phyloP scores from a whole-genome alignment of 2,329 filamentous ascomycete genomes.

The Berkeleyomyces basicola region DNA sequence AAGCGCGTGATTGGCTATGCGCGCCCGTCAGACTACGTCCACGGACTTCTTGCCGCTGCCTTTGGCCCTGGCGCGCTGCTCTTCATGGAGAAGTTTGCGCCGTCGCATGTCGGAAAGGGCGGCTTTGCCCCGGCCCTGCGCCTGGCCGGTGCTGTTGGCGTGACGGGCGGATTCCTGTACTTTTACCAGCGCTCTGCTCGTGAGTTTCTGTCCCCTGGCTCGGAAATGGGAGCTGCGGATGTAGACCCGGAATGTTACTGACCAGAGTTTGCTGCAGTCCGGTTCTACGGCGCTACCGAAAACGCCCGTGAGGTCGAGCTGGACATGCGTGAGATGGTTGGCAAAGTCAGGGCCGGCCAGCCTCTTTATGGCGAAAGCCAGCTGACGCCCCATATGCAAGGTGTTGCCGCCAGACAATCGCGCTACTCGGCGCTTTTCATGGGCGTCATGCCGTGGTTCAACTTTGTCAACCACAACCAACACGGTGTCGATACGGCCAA shows the following conservation, averaged over 20 bases:
- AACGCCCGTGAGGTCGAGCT: conserved; percentile 83
- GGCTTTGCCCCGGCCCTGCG: conserved; percentile 75
- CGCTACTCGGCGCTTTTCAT: conserved; percentile 75
- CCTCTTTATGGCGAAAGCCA: conserved; percentile 70
- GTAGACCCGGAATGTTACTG: background rate
- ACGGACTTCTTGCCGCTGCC: conserved; percentile 51
- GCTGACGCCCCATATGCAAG: conserved; percentile 80
- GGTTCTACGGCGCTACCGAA: conserved; percentile 90
- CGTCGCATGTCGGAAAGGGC: conserved; percentile 67
- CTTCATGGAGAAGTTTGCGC: conserved; percentile 68
- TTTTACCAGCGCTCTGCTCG: conserved; percentile 71
- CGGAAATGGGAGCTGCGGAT: background rate
- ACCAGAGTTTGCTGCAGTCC: conserved; percentile 37
- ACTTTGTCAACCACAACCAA: conserved; percentile 91
- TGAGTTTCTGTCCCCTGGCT: conserved; percentile 33
- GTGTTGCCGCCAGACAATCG: conserved; percentile 80
- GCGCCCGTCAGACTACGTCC: conserved; percentile 64
- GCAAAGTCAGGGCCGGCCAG: conserved; percentile 83
- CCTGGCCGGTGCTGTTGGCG: conserved; percentile 53
- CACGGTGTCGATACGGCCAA: conserved; percentile 97
- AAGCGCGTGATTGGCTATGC: conserved; percentile 80
- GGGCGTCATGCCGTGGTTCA: conserved; percentile 87
- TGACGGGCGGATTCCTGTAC: conserved; percentile 64
- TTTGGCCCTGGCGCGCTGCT: conserved; percentile 58
- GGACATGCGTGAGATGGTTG: conserved; percentile 98